Percentiles rank a stretch among this genome's conserved stretches.
These are phyloP conservation scores for Xylariaceae sp. DNA, from an alignment of 2,329 filamentous ascomycete genomes.

Conservation along the genomic window DNA sequence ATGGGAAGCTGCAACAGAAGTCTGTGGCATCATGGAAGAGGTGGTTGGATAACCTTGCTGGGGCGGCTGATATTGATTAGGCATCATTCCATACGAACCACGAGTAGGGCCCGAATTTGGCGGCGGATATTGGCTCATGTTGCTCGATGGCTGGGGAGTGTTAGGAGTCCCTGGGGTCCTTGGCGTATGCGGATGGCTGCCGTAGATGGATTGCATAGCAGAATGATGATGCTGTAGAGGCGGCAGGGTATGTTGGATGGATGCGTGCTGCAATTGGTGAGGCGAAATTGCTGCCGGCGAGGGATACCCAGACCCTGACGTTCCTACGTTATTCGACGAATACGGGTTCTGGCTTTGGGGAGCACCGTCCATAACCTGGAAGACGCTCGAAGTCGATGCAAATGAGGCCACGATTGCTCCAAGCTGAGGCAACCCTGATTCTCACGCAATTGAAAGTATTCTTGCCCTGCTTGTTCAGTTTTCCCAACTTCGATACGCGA, in stretches of 20 bases:
- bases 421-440: constrained; percentile 27
- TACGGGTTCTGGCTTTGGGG: constrained; percentile 44
- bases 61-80: constrained; percentile 55
- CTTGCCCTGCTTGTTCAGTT: constrained; percentile 7
- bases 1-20: constrained; percentile 68
- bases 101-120: constrained; percentile 42
- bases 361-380: constrained; percentile 56
- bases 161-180: constrained; percentile 65
- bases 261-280: constrained; percentile 53
- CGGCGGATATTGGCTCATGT: constrained; percentile 47
- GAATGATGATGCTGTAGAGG: constrained; percentile 53
- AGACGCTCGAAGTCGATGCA: constrained; percentile 27
- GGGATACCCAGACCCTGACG: constrained; percentile 54
- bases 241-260: constrained; percentile 58
- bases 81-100: constrained; percentile 58
- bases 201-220: constrained; percentile 58
- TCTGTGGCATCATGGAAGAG: constrained; percentile 66
- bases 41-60: constrained; percentile 60
- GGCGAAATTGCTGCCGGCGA: constrained; percentile 55
- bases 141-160: constrained; percentile 58
- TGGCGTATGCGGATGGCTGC: constrained; percentile 63
- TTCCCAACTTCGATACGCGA: background rate
- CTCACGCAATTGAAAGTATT: constrained; percentile 21
- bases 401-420: constrained; percentile 30
- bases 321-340: constrained; percentile 60